A percentile compares a stretch with the other conserved stretches of the same genome.
Evolutionary conservation across 306 rosid genomes (phyloP).

Genomic region (Leucaena leucocephala): DNA sequence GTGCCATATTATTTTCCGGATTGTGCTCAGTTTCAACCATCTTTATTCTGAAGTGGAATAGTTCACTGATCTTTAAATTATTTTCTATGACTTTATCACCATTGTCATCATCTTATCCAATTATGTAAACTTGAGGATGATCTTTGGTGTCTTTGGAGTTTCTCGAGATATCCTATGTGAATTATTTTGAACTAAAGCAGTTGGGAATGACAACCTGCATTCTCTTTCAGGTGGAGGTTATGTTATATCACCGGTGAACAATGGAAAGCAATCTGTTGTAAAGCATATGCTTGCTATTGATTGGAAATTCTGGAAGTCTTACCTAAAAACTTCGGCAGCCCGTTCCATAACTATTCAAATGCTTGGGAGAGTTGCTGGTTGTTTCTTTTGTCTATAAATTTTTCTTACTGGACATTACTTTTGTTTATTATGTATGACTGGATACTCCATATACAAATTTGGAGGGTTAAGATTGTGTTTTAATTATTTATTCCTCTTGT

Average conservation of each 20-base stretch:
- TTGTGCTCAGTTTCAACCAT: conserved; percentile 32
- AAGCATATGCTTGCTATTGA: conserved; percentile 98
- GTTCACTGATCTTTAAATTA: conserved; percentile 26
- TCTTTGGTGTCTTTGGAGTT: conserved; percentile 20
- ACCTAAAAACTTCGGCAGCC: conserved; percentile 76
- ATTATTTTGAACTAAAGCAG: conserved; percentile 19
- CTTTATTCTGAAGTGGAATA: conserved; percentile 26
- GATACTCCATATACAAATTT: conserved; percentile 12
- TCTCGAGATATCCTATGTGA: conserved; percentile 20
- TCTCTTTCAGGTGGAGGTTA: conserved; percentile 85
- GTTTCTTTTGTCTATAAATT: conserved; percentile 26
- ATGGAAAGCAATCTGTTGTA: conserved; percentile 84
- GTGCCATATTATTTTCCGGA: conserved; percentile 31
- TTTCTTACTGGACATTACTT: conserved; percentile 14
- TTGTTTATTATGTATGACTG: conserved; percentile 23
- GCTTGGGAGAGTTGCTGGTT: conserved; percentile 96
- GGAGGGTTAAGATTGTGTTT: conserved; percentile 30
- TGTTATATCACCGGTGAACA: conserved; percentile 77
- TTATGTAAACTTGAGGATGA: conserved; percentile 21
- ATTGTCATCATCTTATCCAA: conserved; percentile 30
- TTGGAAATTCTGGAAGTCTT: conserved; percentile 94
- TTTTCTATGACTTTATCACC: conserved; percentile 25
- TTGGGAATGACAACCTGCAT: conserved; percentile 40
- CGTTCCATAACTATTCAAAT: conserved; percentile 76
- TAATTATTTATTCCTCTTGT: conserved; percentile 35